These are phyloP conservation scores for Mesembryanthemum crystallinum DNA, from an alignment of 148 eudicot species.

Conservation along the genomic window DNA sequence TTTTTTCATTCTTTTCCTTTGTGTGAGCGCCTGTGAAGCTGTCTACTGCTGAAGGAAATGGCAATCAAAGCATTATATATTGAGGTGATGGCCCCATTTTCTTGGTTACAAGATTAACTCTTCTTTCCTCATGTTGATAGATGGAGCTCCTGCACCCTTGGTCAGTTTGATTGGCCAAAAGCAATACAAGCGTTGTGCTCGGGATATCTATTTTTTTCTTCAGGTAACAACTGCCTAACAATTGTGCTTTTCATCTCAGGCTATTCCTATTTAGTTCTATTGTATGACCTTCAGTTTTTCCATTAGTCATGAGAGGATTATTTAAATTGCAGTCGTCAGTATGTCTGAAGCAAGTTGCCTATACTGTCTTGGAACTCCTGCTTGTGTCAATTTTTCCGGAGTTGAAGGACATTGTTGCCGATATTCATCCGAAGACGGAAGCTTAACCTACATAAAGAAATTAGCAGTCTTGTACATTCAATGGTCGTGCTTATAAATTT, in stretches of 20 bases:
- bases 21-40: background rate
- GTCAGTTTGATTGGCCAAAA: slow-evolving; percentile 91
- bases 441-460: slow-evolving; percentile 24
- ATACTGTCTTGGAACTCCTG: slow-evolving; percentile 67
- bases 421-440: slow-evolving; percentile 54
- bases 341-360: slow-evolving; percentile 89
- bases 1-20: background rate
- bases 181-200: slow-evolving; percentile 83
- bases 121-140: slow-evolving; percentile 31
- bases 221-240: slow-evolving; percentile 49
- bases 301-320: background rate
- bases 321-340: slow-evolving; percentile 63
- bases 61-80: background rate
- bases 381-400: slow-evolving; percentile 84
- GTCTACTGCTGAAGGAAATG: background rate
- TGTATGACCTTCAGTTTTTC: background rate
- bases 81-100: background rate
- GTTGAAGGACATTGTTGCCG: slow-evolving; percentile 60
- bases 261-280: background rate
- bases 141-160: slow-evolving; percentile 88
- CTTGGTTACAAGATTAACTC: background rate
- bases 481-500: slow-evolving; percentile 1
- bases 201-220: slow-evolving; percentile 79
- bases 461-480: background rate
- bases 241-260: background rate